These are phyloP conservation scores for Yarrowia osloensis DNA, from an alignment of 805 yeast species.

Conservation along the genomic window DNA sequence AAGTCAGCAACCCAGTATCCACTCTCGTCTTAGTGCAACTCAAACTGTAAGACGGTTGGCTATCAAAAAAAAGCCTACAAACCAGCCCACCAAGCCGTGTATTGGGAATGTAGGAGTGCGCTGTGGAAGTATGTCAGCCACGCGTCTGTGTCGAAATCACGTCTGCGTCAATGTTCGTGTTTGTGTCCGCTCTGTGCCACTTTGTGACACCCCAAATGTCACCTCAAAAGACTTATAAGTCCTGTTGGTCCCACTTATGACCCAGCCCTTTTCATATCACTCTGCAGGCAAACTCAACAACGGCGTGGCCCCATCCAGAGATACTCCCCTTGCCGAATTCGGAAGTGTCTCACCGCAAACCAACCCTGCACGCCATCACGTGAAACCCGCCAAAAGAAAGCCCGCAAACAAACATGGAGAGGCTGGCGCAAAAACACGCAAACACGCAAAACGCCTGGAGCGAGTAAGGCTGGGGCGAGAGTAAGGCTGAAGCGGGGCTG, in stretches of 20 bases:
- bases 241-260: background rate
- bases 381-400: background rate
- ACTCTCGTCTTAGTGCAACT: background rate
- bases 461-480: too few species aligned
- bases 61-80: background rate
- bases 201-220: too few species aligned
- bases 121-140: background rate
- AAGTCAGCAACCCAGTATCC: too few species aligned
- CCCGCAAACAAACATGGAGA: background rate
- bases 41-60: background rate
- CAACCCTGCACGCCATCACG: constrained; percentile 3
- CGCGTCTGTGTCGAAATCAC: background rate
- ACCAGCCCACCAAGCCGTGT: background rate
- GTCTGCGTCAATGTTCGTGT: background rate
- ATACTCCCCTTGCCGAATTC: background rate
- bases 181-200: background rate
- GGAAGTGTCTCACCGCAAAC: constrained; percentile 23
- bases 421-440: background rate
- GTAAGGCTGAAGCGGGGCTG: too few species aligned
- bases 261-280: background rate
- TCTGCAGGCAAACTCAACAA: background rate
- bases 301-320: background rate
- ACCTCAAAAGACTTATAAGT: background rate
- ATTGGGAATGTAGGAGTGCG: background rate
- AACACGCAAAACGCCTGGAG: too few species aligned